Evolutionary conservation across 352 stramenopile genomes (phyloP).

Genomic region (Thalassiosira livingstoniorum): DNA sequence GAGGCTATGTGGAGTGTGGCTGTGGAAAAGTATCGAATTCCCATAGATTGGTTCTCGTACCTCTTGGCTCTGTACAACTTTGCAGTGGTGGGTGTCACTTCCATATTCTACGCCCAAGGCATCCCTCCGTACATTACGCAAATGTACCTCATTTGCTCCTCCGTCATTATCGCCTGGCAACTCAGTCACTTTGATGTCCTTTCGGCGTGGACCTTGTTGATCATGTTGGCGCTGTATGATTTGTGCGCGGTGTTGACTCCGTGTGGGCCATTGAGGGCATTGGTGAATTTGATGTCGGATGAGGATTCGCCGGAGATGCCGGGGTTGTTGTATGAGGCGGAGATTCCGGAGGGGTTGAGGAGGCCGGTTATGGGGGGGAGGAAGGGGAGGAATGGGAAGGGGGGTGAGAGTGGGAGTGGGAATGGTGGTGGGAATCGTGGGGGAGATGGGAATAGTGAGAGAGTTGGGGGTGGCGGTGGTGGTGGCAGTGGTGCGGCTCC

Average conservation of each 20-base stretch:
- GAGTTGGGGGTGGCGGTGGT: conserved; percentile 1
- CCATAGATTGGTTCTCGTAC: conserved; percentile 85
- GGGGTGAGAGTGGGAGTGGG: conserved; percentile 12
- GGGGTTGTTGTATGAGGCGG: conserved; percentile 93
- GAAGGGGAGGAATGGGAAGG: conserved; percentile 11
- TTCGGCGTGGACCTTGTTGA: conserved; percentile 86
- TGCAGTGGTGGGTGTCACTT: conserved; percentile 79
- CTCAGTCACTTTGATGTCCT: conserved; percentile 95
- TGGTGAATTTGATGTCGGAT: conserved; percentile 93
- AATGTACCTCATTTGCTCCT: conserved; percentile 91
- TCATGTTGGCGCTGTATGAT: conserved; percentile 96
- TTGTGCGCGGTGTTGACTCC: conserved; percentile 96
- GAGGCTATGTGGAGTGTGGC: conserved; percentile 76
- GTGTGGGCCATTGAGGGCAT: conserved; percentile 89
- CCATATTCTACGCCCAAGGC: conserved; percentile 86
- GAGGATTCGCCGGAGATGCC: conserved; percentile 88
- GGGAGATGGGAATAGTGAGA: conserved; percentile 31
- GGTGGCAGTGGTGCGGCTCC: conserved; percentile 23
- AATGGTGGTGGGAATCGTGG: conserved; percentile 13
- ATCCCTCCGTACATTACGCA: conserved; percentile 89
- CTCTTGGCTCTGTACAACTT: conserved; percentile 86
- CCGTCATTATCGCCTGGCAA: conserved; percentile 96
- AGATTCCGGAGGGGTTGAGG: conserved; percentile 87
- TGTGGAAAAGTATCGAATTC: conserved; percentile 84
- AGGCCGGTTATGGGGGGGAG: conserved; percentile 71